Evolutionary conservation across 2,329 filamentous ascomycete genomes (phyloP), one percentile per base, ranked within the genome.

Genomic region (Alternaria arborescens): DNA sequence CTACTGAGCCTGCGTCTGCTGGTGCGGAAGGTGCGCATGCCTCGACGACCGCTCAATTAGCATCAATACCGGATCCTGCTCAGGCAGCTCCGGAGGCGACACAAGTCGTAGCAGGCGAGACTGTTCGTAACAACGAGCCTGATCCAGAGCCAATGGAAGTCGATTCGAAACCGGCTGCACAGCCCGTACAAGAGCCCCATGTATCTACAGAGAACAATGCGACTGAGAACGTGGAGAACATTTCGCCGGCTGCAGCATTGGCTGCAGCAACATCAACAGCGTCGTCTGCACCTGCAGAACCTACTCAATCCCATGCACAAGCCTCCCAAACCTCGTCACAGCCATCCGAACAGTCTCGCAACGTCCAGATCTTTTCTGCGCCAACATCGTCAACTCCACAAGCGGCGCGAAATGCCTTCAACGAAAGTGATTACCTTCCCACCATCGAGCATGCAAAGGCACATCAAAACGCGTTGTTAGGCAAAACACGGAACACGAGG

Each of bases 371-470:
- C 55, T 98, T 91, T 81, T 86, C 89, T 2, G 91, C 95, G 0
- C 92, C 95, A 0, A 85, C 87, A 3, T 88, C 85, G n/a, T 81
- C 86, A 50, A 93, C 88, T 0, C 94, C 94, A 4, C 87, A 87
- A 16, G 94, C 94, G 8, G 91, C 93, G 11, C 85, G 87, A 55
- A 83, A 84, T 14, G 78, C 85, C 8, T 85, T 90, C 64, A 86
- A 90, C 46, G 92, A 94, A 56, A 82, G 85, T n/a, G 91, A 93
- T 73, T 97, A 91, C 77, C 85, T 87, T 48, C 93, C 88, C 38
- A 93, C 87, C 55, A 88, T 93, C 71, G 89, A 87, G 58, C 93
- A 91, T 79, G 93, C 88, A 64, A 91, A 89, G 77, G 85, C 88
- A 38, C 91, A 90, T 78, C 93, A 95, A 79, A 85, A 86, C 12